These are phyloP conservation scores for Pseudogymnoascus sp. DNA, from an alignment of 2,329 filamentous ascomycete genomes.

Conservation along the genomic window DNA sequence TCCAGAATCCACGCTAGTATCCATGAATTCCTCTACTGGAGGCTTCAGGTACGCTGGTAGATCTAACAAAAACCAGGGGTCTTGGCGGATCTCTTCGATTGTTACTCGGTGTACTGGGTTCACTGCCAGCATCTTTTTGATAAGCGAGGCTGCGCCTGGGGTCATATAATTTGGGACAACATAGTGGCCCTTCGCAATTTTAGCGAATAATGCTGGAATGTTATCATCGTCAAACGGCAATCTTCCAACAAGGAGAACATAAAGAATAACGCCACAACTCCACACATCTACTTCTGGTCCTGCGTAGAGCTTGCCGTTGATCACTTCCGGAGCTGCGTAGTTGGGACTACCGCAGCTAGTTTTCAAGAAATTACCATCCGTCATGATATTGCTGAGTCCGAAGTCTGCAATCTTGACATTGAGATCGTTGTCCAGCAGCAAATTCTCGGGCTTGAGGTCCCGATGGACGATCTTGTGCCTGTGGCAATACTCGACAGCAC, in stretches of 20 bases:
- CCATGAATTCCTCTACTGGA: conserved; percentile 83
- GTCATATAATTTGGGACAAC: conserved; percentile 88
- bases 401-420: conserved; percentile 99
- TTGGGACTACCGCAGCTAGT: conserved; percentile 98
- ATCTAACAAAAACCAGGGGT: conserved; percentile 88
- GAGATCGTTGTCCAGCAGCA: conserved; percentile 87
- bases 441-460: conserved; percentile 93
- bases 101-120: conserved; percentile 92
- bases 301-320: conserved; percentile 94
- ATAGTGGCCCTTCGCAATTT: conserved; percentile 92
- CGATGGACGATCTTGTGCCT: conserved; percentile 98
- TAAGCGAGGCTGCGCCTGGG: conserved; percentile 69
- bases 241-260: conserved; percentile 71
- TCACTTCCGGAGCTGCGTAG: conserved; percentile 95
- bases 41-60: conserved; percentile 80
- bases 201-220: conserved; percentile 94
- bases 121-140: conserved; percentile 89
- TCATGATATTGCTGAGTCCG: conserved; percentile 99
- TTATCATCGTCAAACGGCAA: conserved; percentile 98
- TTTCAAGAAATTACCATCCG: conserved; percentile 96
- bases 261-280: conserved; percentile 90
- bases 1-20: conserved; percentile 88
- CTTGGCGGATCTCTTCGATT: conserved; percentile 84
- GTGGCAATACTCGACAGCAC: conserved; percentile 97
- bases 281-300: conserved; percentile 97